Base-by-base conservation (phyloP, 108 stramenopile species). In the Cafeteria roenbergensis region DNA sequence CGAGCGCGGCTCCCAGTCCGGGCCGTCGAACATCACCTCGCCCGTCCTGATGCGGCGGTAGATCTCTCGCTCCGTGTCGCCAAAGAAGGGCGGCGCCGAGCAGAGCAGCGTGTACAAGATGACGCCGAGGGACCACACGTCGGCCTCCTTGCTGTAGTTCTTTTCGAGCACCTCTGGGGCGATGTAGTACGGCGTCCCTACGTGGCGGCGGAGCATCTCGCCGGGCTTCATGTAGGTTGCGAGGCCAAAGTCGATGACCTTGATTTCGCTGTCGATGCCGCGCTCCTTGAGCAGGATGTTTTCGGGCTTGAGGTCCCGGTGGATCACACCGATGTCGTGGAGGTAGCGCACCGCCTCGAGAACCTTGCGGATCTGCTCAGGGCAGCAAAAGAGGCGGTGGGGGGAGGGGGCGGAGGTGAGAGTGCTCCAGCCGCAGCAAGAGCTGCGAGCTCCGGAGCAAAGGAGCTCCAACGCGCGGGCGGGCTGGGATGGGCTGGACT, bases 221-320 rank as follows among this genome's bases (percentile, higher is more conserved):
- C 32, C 63, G 54, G 27, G 68, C 63, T 31, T 24, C 64, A 75
- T 67, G 32, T 60, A 0, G 28, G 64, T 88, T 34, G 78, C 76
- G 60, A 91, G 68, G 25, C 93, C 91, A 77, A 92, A 94, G 66
- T 94, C 93, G 64, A 94, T 88, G 52, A 94, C 65, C 64, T 88
- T 87, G n/a, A 90, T 35, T 21, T 73, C 80, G 4, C 88, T 71
- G 42, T 80, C 69, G 21, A 55, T 67, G 25, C 56, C 55, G 30
- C 63, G 51, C 22, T 73, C 74, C 50, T 78, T 79, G 71, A 85
- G 90, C 78, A 96, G 77, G 34, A 93, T 86, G 62, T 93, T 95
- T 53, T 88, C 89, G 54, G 88, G 86, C 72, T 88, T 90, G 35
- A 91, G 60, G 77, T 96, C 95, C 1, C 94, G 85, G 72, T 96